Evolutionary conservation across 768 basidiomycete species (phyloP).

Genomic region (Lepiota brunneoincarnata): DNA sequence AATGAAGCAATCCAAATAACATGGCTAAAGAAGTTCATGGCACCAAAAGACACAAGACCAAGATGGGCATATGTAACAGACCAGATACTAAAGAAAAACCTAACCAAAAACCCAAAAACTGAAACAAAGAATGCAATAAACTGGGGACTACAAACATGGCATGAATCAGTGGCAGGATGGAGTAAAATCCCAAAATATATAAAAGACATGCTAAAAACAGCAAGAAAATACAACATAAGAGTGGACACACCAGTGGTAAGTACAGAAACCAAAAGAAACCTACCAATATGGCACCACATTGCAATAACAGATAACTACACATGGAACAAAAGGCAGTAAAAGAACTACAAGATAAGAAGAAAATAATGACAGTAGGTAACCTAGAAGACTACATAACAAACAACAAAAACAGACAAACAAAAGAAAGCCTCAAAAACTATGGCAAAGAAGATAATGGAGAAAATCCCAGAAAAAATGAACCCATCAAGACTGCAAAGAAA

Average conservation of each 20-base stretch:
- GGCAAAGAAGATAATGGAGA: neutral
- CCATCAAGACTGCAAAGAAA: neutral
- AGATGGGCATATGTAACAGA: constrained; percentile 14
- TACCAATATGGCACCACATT: neutral
- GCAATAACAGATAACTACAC: neutral
- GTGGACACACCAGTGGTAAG: neutral
- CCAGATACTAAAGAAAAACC: neutral
- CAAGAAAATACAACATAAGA: neutral
- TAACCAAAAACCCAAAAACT: neutral
- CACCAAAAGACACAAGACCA: constrained; percentile 11
- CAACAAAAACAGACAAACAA: neutral
- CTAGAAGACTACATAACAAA: neutral
- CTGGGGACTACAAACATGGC: neutral
- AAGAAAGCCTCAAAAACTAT: neutral
- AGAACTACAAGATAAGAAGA: neutral
- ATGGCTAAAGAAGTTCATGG: constrained; percentile 19
- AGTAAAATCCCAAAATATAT: neutral
- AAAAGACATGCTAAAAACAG: neutral
- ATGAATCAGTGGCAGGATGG: neutral
- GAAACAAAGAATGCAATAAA: neutral
- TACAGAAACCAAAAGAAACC: neutral
- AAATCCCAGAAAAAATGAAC: neutral
- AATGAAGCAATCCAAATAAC: constrained; percentile 22
- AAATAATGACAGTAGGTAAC: neutral
- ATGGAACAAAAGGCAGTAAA: neutral